Conservation (phyloP, 768 basidiomycete species). For the Pisolithus marmoratus region DNA sequence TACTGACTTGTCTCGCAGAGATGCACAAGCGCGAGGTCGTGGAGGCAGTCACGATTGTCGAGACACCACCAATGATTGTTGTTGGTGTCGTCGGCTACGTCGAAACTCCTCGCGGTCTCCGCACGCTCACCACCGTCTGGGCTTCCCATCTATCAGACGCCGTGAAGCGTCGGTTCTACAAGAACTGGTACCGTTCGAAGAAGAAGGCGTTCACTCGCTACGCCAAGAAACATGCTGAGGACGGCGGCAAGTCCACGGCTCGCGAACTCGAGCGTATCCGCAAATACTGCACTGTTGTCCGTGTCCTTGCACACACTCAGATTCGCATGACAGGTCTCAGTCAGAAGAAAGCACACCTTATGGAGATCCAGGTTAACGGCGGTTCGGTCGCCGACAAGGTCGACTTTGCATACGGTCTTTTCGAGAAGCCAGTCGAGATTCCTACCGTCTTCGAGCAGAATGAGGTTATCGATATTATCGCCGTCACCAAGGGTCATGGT, state of each 20-base stretch:
- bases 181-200: conserved; percentile 99
- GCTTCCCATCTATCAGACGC: conserved; percentile 97
- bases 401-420: conserved; percentile 86
- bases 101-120: conserved; percentile 98
- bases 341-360: conserved; percentile 99
- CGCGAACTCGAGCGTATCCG: conserved; percentile 99
- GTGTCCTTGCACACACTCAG: conserved; percentile 98
- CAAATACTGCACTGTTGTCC: conserved; percentile 99
- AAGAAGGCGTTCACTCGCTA: conserved; percentile 99
- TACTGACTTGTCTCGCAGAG: conserved; percentile 45
- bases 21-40: conserved; percentile 99
- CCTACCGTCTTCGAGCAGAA: conserved; percentile 89
- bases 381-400: conserved; percentile 96
- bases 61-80: conserved; percentile 94
- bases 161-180: conserved; percentile 98
- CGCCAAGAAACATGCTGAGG: conserved; percentile 98
- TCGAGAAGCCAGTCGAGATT: conserved; percentile 94
- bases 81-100: conserved; percentile 99
- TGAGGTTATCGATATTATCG: conserved; percentile 94
- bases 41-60: conserved; percentile 93
- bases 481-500: conserved; percentile 98
- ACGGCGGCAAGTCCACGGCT: conserved; percentile 82
- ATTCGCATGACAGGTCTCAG: conserved; percentile 95
- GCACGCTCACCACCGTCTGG: conserved; percentile 98
- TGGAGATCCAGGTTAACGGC: conserved; percentile 99